Evolutionary conservation across 1,284 basidiomycete species (phyloP), one percentile per base, ranked within the genome.

Genomic region (Rhodofomes roseus): DNA sequence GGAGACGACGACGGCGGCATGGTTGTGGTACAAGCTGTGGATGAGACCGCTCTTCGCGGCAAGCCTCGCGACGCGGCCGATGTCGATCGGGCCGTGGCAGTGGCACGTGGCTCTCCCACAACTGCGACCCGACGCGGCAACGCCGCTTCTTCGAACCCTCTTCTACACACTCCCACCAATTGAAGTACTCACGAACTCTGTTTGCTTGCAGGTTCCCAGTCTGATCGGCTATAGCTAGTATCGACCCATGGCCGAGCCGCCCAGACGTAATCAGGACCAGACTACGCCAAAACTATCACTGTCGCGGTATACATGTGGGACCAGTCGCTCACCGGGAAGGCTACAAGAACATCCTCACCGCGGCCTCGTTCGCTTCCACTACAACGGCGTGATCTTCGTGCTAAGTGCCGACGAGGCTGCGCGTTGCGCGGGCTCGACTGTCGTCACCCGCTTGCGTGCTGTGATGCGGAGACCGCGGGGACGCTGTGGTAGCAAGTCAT

Each of bases 1-100:
- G 67, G 63, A 36, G 70, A 68, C 18, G 68, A 58, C 14, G 60
- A 20, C 16, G 69, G 64, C 51, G 65, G 61, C 62, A 68, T 67
- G 50, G n/a, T 43, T 51, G 31, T 46, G 60, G 23, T 8, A 14
- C 14, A 27, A 25, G 9, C 37, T 1, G 27, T 25, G 9, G 9
- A 46, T 23, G 23, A 46, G 22, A 9, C 11, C 46, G 25, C 16
- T 5, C 14, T 25, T 39, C 37, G 37, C 37, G 37, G 25, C 46
- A 48, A 25, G 25, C 46, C 27, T 48, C 43, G 22, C 43, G 43
- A n/a, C 20, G 20, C 20, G 14, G 20, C 43, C 43, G 23, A 11
- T n/a, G n/a, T n/a, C 25, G 46, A 48, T 48, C 46, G 46, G 46
- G 16, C 4, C 16, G 25, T 6, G 18, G 20, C 43, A 46, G n/a